Evolutionary conservation across 495 filamentous ascomycete species (phyloP).

Genomic region (Penicillium riverlandense): DNA sequence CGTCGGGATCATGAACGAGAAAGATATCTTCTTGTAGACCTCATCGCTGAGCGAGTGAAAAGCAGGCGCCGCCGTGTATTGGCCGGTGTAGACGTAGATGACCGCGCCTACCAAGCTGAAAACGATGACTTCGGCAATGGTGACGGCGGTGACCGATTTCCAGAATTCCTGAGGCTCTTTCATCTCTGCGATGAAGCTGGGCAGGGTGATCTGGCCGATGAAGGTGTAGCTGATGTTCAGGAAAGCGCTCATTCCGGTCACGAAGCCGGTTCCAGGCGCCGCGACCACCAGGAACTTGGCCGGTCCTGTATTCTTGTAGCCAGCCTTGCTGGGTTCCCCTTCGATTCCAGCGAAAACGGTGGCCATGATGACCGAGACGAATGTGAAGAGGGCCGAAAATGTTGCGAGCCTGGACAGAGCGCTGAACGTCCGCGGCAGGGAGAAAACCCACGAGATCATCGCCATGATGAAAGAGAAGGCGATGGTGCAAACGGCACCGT

Average conservation of each 20-base stretch:
- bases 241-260: conserved; percentile 73
- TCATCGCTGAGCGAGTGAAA: conserved; percentile 71
- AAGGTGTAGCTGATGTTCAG: conserved; percentile 90
- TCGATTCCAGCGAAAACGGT: conserved; percentile 67
- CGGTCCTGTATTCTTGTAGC: conserved; percentile 33
- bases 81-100: conserved; percentile 74
- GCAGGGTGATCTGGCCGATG: conserved; percentile 86
- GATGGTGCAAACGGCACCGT: conserved; percentile 60
- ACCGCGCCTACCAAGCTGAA: conserved; percentile 71
- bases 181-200: conserved; percentile 91
- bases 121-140: conserved; percentile 74
- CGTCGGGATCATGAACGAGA: conserved; percentile 90
- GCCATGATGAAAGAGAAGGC: conserved; percentile 63
- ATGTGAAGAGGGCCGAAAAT: conserved; percentile 73
- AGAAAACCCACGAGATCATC: conserved; percentile 65
- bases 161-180: conserved; percentile 78
- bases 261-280: conserved; percentile 64
- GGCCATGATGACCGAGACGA: conserved; percentile 75
- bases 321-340: conserved; percentile 36
- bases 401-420: conserved; percentile 70
- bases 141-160: conserved; percentile 82
- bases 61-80: conserved; percentile 75
- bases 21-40: conserved; percentile 71
- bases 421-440: conserved; percentile 73
- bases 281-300: conserved; percentile 61